Evolutionary conservation across 768 basidiomycete species (phyloP), one percentile per base, ranked within the genome.

Genomic region (Trametes maxima): DNA sequence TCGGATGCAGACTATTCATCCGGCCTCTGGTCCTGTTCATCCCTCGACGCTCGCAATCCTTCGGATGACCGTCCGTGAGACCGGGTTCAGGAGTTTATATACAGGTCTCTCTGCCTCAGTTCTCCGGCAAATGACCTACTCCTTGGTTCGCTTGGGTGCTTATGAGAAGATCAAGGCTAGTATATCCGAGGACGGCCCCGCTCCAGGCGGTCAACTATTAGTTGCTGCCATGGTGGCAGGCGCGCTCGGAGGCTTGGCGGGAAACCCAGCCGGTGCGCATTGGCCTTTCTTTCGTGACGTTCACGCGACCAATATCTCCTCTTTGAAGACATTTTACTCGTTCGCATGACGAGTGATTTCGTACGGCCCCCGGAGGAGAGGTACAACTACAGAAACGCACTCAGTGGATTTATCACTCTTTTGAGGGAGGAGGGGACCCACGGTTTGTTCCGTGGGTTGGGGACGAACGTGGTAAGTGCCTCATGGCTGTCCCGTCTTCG

Each of bases 81-180:
- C 85, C 19, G 93, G 94, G 63, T 70, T 92, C 64, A 80, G 81
- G 58, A 90, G 90, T 63, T 74, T 95, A 24, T 94, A 91, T 67
- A 86, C 88, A 12, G 94, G 94, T 22, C 80, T 94, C 36, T 86
- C 87, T 5, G 93, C 93, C 5, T 92, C 93, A 2, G 73, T 94
- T 22, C 79, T 94, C 73, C 83, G 94, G 53, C 94, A 95, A 75
- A 94, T 95, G 92, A 87, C 92, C 11, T 95, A 95, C 69, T 92
- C 92, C 0, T 84, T 95, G 47, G 90, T 93, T 54, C 86, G 94
- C 35, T 76, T 95, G 33, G 93, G 93, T 22, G 83, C 79, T 21
- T 94, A 95, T 69, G 94, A 95, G 68, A 84, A 85, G 53, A 79
- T 90, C 70, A 93, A 93, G 69, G 74, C 76, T 19, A 75, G 75